Evolutionary conservation across 83 land plant genomes (phyloP), one percentile per base, ranked within the genome.

Genomic region (Thuja plicata): DNA sequence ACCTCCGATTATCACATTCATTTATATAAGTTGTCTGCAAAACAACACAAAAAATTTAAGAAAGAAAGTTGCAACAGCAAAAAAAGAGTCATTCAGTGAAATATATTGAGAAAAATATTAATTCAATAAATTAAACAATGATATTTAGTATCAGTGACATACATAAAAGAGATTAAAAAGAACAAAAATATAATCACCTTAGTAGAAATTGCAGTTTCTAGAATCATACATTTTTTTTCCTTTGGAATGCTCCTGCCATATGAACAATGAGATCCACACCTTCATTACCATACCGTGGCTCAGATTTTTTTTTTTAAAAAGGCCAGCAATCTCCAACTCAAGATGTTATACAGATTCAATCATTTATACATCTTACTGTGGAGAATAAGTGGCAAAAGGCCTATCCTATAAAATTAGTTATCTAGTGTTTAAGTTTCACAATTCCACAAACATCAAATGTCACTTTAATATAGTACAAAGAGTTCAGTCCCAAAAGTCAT

Each of bases 221-320:
- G 89, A 27, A 98, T 96, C 80, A 91, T 92, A 90, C 99, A 98
- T 77, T 92, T 90, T 89, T 93, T 92, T 46, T 88, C 88, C 90
- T 94, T 78, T 98, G 99, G 84, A 98, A 98, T 41, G 98, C 98
- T 41, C 99, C 99, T 46, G 98, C 99, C 55, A 98, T 90, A 91
- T 98, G 98, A 86, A 98, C 91, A 21, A 96, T 97, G 35, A 96
- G 94, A 91, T 96, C 99, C 87, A 92, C 97, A 89, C 92, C 99
- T 97, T 93, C 90, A 91, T n/a, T 30, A 76, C 34, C 66, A 84
- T 71, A 85, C 45, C 35, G 12, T 84, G 30, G 37, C 57, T 84
- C 35, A 84, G 7, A 84, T 30, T 30, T 50, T 84, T 12, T 84
- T 84, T 0, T 48, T 8, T 30, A 43, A 10, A 40, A 77, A 30